Conservation (phyloP, 2,329 filamentous ascomycete species). For the Aspergillus sp. region DNA sequence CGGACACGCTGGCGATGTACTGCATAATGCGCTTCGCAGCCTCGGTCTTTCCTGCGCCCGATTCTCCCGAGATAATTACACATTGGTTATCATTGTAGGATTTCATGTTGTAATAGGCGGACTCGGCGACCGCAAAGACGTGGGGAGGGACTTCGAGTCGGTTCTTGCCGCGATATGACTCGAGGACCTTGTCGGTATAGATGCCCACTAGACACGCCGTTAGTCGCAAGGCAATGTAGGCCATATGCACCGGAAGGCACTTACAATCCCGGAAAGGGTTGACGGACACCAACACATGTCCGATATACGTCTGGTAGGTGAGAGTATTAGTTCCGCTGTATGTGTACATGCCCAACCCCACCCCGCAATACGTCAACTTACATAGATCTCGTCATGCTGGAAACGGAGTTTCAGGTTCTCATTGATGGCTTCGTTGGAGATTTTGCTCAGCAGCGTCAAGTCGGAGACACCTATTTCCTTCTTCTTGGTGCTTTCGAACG, state of each 20-base stretch:
- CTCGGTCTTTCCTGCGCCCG: slow-evolving; percentile 96
- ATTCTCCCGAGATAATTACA: slow-evolving; percentile 98
- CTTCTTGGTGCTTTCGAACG: slow-evolving; percentile 95
- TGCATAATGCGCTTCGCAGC: slow-evolving; percentile 99
- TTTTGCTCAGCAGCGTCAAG: slow-evolving; percentile 95
- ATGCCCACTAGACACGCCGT: slow-evolving; percentile 68
- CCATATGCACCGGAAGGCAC: slow-evolving; percentile 27
- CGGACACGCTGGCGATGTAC: slow-evolving; percentile 97
- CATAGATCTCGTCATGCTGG: slow-evolving; percentile 94
- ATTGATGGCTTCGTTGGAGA: slow-evolving; percentile 98
- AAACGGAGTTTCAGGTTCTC: slow-evolving; percentile 98
- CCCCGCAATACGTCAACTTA: slow-evolving; percentile 37
- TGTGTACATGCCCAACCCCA: slow-evolving; percentile 11
- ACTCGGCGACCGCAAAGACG: slow-evolving; percentile 95
- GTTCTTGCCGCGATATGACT: slow-evolving; percentile 96
- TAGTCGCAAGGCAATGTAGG: slow-evolving; percentile 27
- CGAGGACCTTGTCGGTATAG: slow-evolving; percentile 90
- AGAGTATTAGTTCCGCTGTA: slow-evolving; percentile 13
- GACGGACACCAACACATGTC: slow-evolving; percentile 97
- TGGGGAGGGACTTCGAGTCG: slow-evolving; percentile 89
- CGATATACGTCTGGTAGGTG: slow-evolving; percentile 77
- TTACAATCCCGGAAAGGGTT: slow-evolving; percentile 90
- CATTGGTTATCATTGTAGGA: slow-evolving; percentile 99
- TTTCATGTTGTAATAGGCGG: slow-evolving; percentile 99
- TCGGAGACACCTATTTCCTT: slow-evolving; percentile 99